Conservation (phyloP, 148 eudicot species). For the Rhododendron ovatum region DNA sequence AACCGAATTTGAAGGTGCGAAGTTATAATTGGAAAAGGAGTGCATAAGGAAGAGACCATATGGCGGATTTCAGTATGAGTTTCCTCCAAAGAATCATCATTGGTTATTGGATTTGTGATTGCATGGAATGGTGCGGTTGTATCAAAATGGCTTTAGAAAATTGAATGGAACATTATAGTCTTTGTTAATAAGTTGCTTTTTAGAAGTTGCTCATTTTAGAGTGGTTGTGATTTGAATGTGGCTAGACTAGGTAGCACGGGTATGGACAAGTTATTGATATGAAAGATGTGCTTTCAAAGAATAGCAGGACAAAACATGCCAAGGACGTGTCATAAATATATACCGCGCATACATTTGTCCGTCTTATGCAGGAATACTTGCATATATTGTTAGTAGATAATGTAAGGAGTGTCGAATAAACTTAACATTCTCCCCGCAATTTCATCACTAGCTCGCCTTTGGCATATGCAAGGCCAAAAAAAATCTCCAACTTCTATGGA, state of each 20-base stretch:
- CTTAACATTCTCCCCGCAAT: not conserved
- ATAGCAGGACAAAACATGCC: not conserved
- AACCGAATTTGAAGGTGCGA: not conserved
- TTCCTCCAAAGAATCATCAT: not conserved
- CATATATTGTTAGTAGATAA: not conserved
- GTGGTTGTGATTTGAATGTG: not conserved
- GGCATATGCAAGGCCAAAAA: not conserved
- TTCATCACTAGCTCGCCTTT: not conserved
- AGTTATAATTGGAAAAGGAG: not conserved
- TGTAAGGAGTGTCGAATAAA: not conserved
- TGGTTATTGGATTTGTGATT: not conserved
- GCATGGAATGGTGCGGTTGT: not conserved
- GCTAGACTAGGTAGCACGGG: not conserved
- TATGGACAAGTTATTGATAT: not conserved
- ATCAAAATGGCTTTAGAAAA: not conserved
- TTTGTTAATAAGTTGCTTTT: not conserved
- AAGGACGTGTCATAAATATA: not conserved
- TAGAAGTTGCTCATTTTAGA: not conserved
- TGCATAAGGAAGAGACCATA: not conserved
- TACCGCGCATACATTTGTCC: not conserved
- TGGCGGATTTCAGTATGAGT: not conserved
- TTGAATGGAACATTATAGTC: not conserved
- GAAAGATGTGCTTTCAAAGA: not conserved
- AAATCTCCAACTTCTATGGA: not conserved
- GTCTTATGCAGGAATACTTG: not conserved